Conservation (phyloP, 306 rosid genomes). For the Potentilla sterilis region DNA sequence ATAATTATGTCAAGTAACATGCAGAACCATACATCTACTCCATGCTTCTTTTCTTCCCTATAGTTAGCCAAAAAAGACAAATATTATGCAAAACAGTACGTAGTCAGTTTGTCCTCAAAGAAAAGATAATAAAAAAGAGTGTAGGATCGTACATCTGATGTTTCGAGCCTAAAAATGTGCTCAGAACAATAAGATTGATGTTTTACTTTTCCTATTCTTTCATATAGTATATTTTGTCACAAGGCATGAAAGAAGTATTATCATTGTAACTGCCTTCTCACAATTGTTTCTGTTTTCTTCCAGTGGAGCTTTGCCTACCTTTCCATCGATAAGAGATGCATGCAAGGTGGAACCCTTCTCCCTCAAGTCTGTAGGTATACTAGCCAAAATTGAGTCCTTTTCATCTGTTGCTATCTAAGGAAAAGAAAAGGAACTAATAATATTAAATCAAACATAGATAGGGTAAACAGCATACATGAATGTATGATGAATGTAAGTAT, state of each 20-base stretch:
- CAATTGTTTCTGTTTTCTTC: conserved; percentile 12
- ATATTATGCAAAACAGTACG: neutral
- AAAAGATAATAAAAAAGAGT: neutral
- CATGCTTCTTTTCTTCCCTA: neutral
- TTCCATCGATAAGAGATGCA: conserved; percentile 67
- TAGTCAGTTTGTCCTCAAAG: neutral
- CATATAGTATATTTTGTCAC: neutral
- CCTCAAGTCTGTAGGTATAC: conserved; percentile 64
- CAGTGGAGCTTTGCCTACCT: conserved; percentile 45
- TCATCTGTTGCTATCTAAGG: conserved; percentile 68
- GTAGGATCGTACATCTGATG: neutral
- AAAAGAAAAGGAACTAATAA: conserved; percentile 14
- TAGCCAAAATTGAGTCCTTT: conserved; percentile 69
- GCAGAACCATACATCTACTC: conserved; percentile 4
- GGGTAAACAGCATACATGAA: neutral
- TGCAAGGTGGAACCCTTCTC: conserved; percentile 65
- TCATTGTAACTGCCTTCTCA: conserved; percentile 7
- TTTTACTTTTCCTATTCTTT: neutral
- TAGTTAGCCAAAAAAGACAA: neutral
- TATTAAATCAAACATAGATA: neutral
- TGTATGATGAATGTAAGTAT: neutral
- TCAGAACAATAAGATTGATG: neutral
- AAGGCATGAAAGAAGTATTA: neutral
- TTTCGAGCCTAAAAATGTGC: neutral
- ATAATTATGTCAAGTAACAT: neutral